Conservation (phyloP, 495 filamentous ascomycete genomes). For the Tuber microsphaerosporum region DNA sequence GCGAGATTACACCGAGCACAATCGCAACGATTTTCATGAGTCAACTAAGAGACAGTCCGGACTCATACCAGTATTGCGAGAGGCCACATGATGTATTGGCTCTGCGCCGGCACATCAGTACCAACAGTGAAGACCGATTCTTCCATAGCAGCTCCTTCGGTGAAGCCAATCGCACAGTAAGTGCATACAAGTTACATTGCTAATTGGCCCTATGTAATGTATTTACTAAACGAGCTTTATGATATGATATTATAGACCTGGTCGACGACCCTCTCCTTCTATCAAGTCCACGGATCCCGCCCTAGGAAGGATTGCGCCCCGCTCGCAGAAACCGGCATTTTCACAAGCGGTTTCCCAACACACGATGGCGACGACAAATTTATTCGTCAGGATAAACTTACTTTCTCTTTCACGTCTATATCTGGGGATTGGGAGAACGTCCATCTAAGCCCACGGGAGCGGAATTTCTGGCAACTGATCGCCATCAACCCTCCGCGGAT, state of each 20-base stretch:
- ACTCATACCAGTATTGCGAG: background rate
- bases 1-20: background rate
- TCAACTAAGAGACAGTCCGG: background rate
- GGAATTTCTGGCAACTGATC: constrained; percentile 9
- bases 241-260: background rate
- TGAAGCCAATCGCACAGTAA: background rate
- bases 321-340: background rate
- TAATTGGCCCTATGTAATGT: background rate
- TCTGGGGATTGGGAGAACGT: background rate
- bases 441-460: background rate
- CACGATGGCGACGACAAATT: background rate
- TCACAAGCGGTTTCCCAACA: background rate
- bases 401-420: constrained; percentile 4
- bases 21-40: background rate
- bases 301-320: background rate
- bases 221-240: background rate
- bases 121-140: constrained; percentile 5
- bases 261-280: constrained; percentile 2
- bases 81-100: background rate
- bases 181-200: background rate
- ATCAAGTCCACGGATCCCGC: background rate
- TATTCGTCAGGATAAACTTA: constrained; percentile 7
- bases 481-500: background rate
- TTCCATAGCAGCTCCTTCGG: background rate
- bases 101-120: constrained; percentile 2